Base-by-base conservation (phyloP, 306 rosid genomes). In the Vigna angularis region DNA sequence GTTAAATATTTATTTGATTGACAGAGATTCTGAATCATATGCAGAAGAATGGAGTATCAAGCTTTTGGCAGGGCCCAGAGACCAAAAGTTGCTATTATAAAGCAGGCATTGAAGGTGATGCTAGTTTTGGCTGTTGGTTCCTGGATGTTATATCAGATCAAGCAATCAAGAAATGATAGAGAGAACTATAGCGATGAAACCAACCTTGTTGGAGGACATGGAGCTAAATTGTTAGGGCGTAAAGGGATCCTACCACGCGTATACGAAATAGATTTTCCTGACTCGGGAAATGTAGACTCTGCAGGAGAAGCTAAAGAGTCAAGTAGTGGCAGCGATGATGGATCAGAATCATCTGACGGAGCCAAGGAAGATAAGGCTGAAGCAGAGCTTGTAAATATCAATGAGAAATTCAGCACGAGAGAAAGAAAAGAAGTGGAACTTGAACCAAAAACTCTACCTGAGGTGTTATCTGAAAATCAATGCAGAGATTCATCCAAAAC, bases 81-180 rank as follows among this genome's bases (percentile, higher is more conserved):
- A 63, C 58, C 86, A 49, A 84, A 77, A 78, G 82, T 83, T 78
- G 66, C 49, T 36, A 79, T 57, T 71, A 66, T 77, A 52, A 86
- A 80, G 59, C 87, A 49, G 58, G 74, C 70, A 32, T 51, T 86
- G 79, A 83, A 80, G 81, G 44, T 80, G 42, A 76, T 73, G 30
- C 34, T 87, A 51, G 44, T 82, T 70, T 69, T 88, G 84, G 77
- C 66, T 18, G 32, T 82, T 53, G 83, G 86, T 74, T 48, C 70
- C 24, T 86, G 88, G 90, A 61, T 86, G 81, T 42, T 82, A 3
- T 86, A 84, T 80, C 88, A 88, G 79, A 56, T 73, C 56, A 71
- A 82, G 52, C 30, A 72, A 32, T 80, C 88, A 17, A 48, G 56
- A 63, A 72, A 48, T 3, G 34, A 76, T 50, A 42, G 40, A 32